A percentile compares a stretch with the other conserved stretches of the same genome.
Evolutionary conservation across 345 rosid genomes (phyloP).

Genomic region (Xanthoceras sorbifolium): DNA sequence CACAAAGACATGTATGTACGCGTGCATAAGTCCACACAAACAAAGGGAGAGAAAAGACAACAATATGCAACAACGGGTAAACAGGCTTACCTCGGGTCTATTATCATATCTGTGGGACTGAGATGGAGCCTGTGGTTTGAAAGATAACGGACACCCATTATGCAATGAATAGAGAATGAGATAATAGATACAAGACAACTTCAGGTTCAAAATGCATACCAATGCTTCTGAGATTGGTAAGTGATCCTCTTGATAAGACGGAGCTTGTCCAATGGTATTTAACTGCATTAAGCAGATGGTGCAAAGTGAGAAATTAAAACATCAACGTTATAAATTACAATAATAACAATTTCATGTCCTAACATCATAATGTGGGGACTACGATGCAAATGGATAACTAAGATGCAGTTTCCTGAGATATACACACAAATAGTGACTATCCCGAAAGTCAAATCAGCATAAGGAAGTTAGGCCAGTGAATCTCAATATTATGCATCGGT

Average conservation of each 20-base stretch:
- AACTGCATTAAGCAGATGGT: constrained; percentile 24
- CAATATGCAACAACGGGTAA: neutral
- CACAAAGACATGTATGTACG: too few species aligned
- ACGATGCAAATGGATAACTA: neutral
- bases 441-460: too few species aligned
- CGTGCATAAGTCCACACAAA: too few species aligned
- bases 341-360: neutral
- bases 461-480: neutral
- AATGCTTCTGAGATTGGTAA: constrained; percentile 8
- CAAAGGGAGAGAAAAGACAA: neutral
- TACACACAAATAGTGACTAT: neutral
- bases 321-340: neutral
- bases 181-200: constrained; percentile 18
- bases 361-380: neutral
- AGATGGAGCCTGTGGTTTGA: constrained; percentile 46
- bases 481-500: neutral
- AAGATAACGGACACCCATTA: neutral
- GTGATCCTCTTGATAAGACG: constrained; percentile 23
- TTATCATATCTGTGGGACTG: constrained; percentile 46
- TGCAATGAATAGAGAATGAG: neutral
- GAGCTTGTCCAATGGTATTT: constrained; percentile 12
- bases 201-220: constrained; percentile 24
- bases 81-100: constrained; percentile 58
- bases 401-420: neutral
- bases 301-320: neutral